Evolutionary conservation across 164 flowering plant genomes (phyloP).

Genomic region (Piper betle): DNA sequence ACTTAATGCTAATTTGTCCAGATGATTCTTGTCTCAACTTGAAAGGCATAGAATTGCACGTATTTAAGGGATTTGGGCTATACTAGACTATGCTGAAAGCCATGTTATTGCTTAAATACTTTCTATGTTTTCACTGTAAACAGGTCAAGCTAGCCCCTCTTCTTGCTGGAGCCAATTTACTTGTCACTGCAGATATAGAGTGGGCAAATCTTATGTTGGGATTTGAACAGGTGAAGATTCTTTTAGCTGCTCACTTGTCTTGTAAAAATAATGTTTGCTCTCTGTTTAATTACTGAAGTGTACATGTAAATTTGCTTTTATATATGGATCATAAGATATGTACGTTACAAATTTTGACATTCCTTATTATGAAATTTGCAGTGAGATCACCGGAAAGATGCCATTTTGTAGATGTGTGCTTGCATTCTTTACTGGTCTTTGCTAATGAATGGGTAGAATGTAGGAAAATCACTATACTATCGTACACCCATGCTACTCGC

Average conservation of each 20-base stretch:
- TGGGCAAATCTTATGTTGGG: slow-evolving; percentile 94
- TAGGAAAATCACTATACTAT: slow-evolving; percentile 87
- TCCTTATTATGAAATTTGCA: no score
- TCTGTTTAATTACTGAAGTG: no score
- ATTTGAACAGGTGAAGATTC: slow-evolving; percentile 73
- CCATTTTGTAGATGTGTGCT: background rate
- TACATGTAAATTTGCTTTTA: no score
- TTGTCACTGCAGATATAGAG: slow-evolving; percentile 87
- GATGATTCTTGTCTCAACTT: no score
- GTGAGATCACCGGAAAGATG: no score
- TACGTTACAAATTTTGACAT: no score
- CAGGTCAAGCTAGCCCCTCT: slow-evolving; percentile 66
- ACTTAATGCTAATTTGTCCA: no score
- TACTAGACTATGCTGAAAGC: no score
- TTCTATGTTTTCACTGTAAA: background rate
- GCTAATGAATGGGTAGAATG: slow-evolving; percentile 12
- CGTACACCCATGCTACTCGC: slow-evolving; percentile 75
- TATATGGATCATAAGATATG: no score
- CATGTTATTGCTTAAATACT: background rate
- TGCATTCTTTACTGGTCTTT: background rate
- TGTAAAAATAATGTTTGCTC: no score
- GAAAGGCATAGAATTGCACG: no score
- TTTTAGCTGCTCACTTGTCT: background rate
- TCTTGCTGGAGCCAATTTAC: slow-evolving; percentile 86
- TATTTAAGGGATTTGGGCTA: no score